Percentiles rank a stretch among this genome's conserved stretches.
These are phyloP conservation scores for Zarea fungicola DNA, from an alignment of 2,329 filamentous ascomycete species.

Conservation along the genomic window DNA sequence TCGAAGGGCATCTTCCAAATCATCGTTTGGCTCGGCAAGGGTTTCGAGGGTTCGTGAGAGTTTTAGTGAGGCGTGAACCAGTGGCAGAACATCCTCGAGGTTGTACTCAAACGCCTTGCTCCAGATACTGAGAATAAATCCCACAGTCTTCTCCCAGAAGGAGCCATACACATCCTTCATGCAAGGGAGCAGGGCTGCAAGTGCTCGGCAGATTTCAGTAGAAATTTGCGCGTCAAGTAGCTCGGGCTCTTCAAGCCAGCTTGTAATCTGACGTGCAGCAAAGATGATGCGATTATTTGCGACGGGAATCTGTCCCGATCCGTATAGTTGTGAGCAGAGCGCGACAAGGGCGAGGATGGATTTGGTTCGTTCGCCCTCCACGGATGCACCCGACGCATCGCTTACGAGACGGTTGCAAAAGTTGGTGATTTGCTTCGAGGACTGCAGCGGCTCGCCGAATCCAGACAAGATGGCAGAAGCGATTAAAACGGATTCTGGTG, in stretches of 20 bases:
- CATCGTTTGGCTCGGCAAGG: slow-evolving; percentile 74
- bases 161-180: slow-evolving; percentile 81
- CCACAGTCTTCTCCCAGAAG: slow-evolving; percentile 69
- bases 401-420: slow-evolving; percentile 57
- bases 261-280: slow-evolving; percentile 70
- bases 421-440: slow-evolving; percentile 44
- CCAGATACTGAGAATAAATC: slow-evolving; percentile 56
- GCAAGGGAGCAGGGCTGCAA: slow-evolving; percentile 61
- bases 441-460: slow-evolving; percentile 43
- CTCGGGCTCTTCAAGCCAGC: slow-evolving; percentile 57
- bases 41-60: slow-evolving; percentile 59
- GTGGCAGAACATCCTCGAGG: slow-evolving; percentile 49
- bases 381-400: slow-evolving; percentile 48
- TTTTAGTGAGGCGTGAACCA: slow-evolving; percentile 67
- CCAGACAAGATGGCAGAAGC: slow-evolving; percentile 48
- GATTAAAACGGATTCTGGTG: slow-evolving; percentile 41
- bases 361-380: slow-evolving; percentile 39
- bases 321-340: slow-evolving; percentile 47
- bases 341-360: slow-evolving; percentile 50
- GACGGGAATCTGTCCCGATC: slow-evolving; percentile 47
- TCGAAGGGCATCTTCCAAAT: slow-evolving; percentile 69
- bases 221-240: slow-evolving; percentile 39
- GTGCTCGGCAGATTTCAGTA: slow-evolving; percentile 48
- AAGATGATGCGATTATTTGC: slow-evolving; percentile 71
- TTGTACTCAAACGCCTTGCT: slow-evolving; percentile 37